Percentiles rank a stretch among this genome's conserved stretches.
These are phyloP conservation scores for Neurospora sp. DNA, from an alignment of 495 filamentous ascomycete species.

Conservation along the genomic window DNA sequence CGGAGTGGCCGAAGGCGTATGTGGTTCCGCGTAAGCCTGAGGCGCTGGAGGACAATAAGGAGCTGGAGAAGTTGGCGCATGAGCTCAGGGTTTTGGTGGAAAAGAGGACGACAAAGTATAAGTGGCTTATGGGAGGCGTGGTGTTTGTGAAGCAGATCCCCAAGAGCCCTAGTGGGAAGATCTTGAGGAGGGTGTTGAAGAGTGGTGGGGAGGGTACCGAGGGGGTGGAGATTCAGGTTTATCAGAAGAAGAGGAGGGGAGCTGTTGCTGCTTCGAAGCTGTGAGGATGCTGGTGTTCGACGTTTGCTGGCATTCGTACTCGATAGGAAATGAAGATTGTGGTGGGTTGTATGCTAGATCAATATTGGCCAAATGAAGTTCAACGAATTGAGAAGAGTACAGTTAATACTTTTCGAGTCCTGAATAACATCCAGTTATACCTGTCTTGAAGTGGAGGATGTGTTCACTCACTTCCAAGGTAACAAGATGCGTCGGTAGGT, in stretches of 20 bases:
- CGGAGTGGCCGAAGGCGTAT: slow-evolving; percentile 22
- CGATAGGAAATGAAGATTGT: background rate
- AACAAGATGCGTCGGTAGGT: no score
- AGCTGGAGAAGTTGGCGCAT: slow-evolving; percentile 34
- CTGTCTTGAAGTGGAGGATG: no score
- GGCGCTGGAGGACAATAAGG: slow-evolving; percentile 33
- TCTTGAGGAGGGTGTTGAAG: slow-evolving; percentile 47
- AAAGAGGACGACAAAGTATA: slow-evolving; percentile 51
- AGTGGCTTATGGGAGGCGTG: slow-evolving; percentile 55
- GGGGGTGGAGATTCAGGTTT: slow-evolving; percentile 18
- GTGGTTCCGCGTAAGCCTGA: slow-evolving; percentile 17
- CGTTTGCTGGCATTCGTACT: background rate
- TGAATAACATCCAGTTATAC: no score
- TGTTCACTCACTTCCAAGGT: no score
- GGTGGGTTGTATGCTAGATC: background rate
- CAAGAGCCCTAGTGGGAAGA: slow-evolving; percentile 61
- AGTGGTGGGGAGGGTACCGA: slow-evolving; percentile 6
- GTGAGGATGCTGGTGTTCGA: background rate
- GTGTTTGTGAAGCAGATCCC: slow-evolving; percentile 54
- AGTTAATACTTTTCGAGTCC: no score
- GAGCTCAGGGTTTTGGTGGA: slow-evolving; percentile 39
- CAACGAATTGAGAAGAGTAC: no score
- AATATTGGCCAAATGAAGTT: background rate
- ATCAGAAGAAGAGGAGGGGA: slow-evolving; percentile 17
- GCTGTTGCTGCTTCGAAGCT: background rate